Conservation (phyloP, 768 basidiomycete genomes). For the Rhizopogon sp. region DNA sequence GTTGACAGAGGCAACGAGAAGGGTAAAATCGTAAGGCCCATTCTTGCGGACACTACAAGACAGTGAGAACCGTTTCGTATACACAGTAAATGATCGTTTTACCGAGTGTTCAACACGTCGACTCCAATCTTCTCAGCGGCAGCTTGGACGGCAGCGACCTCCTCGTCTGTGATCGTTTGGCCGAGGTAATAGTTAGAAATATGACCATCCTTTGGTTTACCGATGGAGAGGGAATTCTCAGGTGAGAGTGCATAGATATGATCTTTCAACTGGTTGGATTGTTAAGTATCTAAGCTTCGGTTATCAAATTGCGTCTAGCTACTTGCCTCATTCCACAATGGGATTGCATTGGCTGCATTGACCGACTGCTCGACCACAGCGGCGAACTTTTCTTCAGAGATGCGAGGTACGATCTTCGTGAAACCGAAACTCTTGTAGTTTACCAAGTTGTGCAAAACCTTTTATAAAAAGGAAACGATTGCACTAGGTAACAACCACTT, state of each 20-base stretch:
- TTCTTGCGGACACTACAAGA: constrained; percentile 63
- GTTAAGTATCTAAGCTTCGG: background rate
- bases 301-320: background rate
- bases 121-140: constrained; percentile 73
- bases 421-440: constrained; percentile 84
- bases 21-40: constrained; percentile 52
- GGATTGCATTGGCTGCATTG: constrained; percentile 47
- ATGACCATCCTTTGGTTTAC: constrained; percentile 74
- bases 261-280: constrained; percentile 50
- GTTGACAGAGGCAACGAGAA: constrained; percentile 70
- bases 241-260: constrained; percentile 70
- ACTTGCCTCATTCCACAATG: constrained; percentile 61
- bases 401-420: constrained; percentile 79
- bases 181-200: constrained; percentile 85
- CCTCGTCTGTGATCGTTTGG: constrained; percentile 64
- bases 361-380: constrained; percentile 56
- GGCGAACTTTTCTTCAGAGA: constrained; percentile 56
- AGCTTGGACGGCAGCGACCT: constrained; percentile 70
- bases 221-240: constrained; percentile 66
- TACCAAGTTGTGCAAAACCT: constrained; percentile 40
- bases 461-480: background rate
- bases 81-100: background rate
- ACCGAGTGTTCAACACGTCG: constrained; percentile 83
- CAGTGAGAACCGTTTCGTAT: constrained; percentile 1
- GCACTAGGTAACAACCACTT: background rate